Evolutionary conservation across 192 early-diverging fungal genomes (phyloP).

Genomic region (Coemansia umbellata): DNA sequence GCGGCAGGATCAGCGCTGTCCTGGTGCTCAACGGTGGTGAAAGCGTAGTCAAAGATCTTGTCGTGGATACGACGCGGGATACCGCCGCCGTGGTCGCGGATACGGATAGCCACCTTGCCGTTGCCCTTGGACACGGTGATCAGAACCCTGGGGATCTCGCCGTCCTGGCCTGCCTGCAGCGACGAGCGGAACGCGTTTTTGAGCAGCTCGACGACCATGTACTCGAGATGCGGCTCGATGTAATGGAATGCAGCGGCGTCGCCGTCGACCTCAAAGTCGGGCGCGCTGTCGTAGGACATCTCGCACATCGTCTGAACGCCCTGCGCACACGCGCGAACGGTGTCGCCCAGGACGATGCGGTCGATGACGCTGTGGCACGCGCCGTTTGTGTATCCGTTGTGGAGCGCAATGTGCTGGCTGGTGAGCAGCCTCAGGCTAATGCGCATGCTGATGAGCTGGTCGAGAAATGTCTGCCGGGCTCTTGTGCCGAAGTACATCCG

Average conservation of each 20-base stretch:
- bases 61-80: conserved; percentile 65
- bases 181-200: conserved; percentile 85
- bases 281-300: conserved; percentile 74
- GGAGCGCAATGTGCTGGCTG: conserved; percentile 75
- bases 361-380: conserved; percentile 18
- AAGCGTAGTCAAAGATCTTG: conserved; percentile 83
- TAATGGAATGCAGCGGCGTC: conserved; percentile 47
- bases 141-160: conserved; percentile 62
- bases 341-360: conserved; percentile 8
- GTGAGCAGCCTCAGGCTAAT: conserved; percentile 84
- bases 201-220: conserved; percentile 79
- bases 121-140: conserved; percentile 70
- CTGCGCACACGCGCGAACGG: conserved; percentile 59
- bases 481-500: conserved; percentile 69
- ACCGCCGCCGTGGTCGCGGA: conserved; percentile 87
- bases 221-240: conserved; percentile 81
- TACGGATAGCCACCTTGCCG: conserved; percentile 70
- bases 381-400: conserved; percentile 36
- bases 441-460: conserved; percentile 80
- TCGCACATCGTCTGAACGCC: conserved; percentile 82
- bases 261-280: conserved; percentile 60
- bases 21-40: conserved; percentile 72
- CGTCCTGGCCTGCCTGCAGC: conserved; percentile 41
- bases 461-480: conserved; percentile 63
- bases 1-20: neutral